Evolutionary conservation across 2,329 filamentous ascomycete genomes (phyloP).

Genomic region (Neofusicoccum sp.): DNA sequence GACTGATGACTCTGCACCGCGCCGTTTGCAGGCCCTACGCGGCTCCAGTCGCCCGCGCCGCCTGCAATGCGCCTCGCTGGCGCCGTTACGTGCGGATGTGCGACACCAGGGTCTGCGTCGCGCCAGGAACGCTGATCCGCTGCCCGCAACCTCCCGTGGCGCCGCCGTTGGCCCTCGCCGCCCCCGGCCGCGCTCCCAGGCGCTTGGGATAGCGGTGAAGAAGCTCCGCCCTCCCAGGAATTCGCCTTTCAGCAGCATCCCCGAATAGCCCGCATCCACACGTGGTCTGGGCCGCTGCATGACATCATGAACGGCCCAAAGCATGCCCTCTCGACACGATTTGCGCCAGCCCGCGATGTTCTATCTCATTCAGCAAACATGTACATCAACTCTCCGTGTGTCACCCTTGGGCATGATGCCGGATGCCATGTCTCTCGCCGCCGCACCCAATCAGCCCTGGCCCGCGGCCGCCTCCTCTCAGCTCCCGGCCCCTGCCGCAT

Average conservation of each 20-base stretch:
- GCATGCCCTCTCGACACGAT: neutral
- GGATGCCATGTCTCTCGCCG: neutral
- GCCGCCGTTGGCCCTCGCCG: too few relatives aligned
- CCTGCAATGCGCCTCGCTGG: neutral
- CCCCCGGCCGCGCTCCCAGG: neutral
- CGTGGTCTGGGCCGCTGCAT: constrained; percentile 12
- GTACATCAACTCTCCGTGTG: constrained; percentile 1
- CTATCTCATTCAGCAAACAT: neutral
- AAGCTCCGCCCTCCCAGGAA: constrained; percentile 4
- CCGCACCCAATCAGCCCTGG: neutral
- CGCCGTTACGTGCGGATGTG: neutral
- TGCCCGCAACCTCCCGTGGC: neutral
- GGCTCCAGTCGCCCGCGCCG: neutral
- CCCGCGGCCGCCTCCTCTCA: neutral
- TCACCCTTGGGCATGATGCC: constrained; percentile 6
- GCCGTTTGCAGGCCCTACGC: constrained; percentile 3
- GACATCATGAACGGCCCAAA: constrained; percentile 18
- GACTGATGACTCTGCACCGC: neutral
- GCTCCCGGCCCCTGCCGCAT: constrained; percentile 10
- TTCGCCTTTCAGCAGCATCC: neutral
- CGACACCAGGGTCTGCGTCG: constrained; percentile 8
- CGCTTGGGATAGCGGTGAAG: constrained; percentile 14
- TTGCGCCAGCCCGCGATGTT: neutral
- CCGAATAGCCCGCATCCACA: neutral
- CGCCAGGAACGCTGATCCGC: constrained; percentile 3